Evolutionary conservation across 2,329 filamentous ascomycete genomes (phyloP).

Genomic region (Ophiostoma fasciatum): DNA sequence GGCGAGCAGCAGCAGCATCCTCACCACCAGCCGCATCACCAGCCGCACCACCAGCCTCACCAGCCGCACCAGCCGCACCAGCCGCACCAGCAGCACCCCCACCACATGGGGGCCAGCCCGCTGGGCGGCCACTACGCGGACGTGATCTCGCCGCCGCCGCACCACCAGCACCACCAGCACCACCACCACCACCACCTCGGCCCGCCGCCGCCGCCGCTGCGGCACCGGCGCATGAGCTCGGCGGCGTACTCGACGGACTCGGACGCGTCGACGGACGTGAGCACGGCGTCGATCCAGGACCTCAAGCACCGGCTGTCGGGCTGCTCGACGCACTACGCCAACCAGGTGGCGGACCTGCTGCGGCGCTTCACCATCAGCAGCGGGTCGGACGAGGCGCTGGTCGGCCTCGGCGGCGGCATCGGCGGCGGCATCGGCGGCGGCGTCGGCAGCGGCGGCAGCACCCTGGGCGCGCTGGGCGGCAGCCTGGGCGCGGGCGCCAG

Average conservation of each 20-base stretch:
- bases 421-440: not conserved
- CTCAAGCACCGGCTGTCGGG: slow-evolving; percentile 23
- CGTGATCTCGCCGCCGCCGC: too few relatives aligned
- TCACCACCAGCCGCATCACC: slow-evolving; percentile 1
- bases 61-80: not conserved
- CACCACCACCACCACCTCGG: slow-evolving; percentile 1
- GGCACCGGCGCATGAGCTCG: slow-evolving; percentile 8
- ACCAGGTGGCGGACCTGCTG: slow-evolving; percentile 14
- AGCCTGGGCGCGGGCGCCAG: too few relatives aligned
- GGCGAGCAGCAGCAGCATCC: slow-evolving; percentile 1
- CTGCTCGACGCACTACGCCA: slow-evolving; percentile 16
- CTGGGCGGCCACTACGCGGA: too few relatives aligned
- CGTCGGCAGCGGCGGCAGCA: not conserved
- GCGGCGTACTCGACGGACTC: slow-evolving; percentile 10
- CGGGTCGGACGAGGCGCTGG: slow-evolving; percentile 9
- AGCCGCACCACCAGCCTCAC: slow-evolving; percentile 1
- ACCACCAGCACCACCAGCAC: slow-evolving; percentile 4
- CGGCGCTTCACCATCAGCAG: slow-evolving; percentile 14
- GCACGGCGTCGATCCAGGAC: slow-evolving; percentile 15
- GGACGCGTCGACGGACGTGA: slow-evolving; percentile 12
- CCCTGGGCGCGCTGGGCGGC: too few relatives aligned
- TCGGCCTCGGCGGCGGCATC: not conserved
- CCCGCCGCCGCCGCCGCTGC: slow-evolving; percentile 6
- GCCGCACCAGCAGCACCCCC: not conserved
- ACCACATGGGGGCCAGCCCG: too few relatives aligned